These are phyloP conservation scores for Marsdenia floribunda DNA, from an alignment of 257 asterid genomes.

Conservation along the genomic window DNA sequence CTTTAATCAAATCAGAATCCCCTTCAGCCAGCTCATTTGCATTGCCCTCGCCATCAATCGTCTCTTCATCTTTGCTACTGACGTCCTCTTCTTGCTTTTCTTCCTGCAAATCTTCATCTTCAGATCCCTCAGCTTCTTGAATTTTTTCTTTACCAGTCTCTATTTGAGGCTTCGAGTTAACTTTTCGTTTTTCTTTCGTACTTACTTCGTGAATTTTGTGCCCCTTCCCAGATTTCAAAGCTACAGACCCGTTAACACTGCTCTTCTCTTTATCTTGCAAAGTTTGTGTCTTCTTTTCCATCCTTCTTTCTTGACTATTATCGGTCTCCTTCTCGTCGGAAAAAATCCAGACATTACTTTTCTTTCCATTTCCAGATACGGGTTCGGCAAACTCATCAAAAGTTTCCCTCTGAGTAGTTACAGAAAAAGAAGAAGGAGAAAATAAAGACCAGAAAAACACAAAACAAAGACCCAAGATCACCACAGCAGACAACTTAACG, in stretches of 20 bases:
- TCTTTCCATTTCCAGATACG: constrained; percentile 40
- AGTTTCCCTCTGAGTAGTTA: constrained; percentile 67
- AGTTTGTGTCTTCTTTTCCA: constrained; percentile 20
- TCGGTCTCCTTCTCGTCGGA: constrained; percentile 32
- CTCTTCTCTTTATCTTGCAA: constrained; percentile 46
- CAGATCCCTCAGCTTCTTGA: constrained; percentile 50
- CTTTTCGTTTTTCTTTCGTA: constrained; percentile 20
- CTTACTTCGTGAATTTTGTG: constrained; percentile 28
- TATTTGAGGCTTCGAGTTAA: constrained; percentile 23
- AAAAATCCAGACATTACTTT: constrained; percentile 19
- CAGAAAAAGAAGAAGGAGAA: constrained; percentile 60
- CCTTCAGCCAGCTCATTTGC: constrained; percentile 23
- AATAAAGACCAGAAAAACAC: constrained; percentile 71
- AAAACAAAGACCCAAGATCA: constrained; percentile 78
- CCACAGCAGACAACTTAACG: constrained; percentile 61
- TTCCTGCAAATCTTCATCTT: constrained; percentile 36
- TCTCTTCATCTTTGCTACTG: constrained; percentile 17
- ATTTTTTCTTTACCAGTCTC: constrained; percentile 26
- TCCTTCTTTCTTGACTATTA: constrained; percentile 29
- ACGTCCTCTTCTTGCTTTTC: constrained; percentile 22
- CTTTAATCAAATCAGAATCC: constrained; percentile 36
- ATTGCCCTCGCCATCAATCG: constrained; percentile 31
- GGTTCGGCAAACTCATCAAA: constrained; percentile 85
- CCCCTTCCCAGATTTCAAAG: constrained; percentile 38
- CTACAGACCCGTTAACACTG: constrained; percentile 33